Conservation (phyloP, 2,329 filamentous ascomycete genomes). For the Aureobasidium sp. region DNA sequence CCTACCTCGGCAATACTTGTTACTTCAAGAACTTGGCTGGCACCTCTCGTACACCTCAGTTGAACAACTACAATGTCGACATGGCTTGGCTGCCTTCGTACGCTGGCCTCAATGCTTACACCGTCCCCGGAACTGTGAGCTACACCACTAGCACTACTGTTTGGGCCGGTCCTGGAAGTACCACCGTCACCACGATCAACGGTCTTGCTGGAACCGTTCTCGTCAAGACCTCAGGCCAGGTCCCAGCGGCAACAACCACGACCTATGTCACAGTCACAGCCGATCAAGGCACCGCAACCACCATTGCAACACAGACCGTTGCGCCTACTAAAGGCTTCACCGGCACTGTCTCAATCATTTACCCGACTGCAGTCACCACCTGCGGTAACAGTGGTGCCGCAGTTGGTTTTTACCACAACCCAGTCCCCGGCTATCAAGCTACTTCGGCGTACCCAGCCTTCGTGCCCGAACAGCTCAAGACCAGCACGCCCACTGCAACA, state of each 20-base stretch:
- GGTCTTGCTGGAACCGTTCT: constrained; percentile 11
- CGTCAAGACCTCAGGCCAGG: constrained; percentile 12
- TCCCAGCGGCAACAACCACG: neutral
- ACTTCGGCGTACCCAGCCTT: constrained; percentile 8
- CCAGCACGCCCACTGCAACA: neutral
- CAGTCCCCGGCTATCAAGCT: constrained; percentile 7
- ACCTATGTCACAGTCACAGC: constrained; percentile 11
- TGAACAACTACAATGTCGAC: constrained; percentile 13
- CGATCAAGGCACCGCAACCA: constrained; percentile 9
- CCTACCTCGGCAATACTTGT: constrained; percentile 15
- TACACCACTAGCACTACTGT: constrained; percentile 13
- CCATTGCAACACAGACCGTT: constrained; percentile 3
- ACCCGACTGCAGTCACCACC: constrained; percentile 12
- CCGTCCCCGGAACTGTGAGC: neutral
- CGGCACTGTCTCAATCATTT: constrained; percentile 9
- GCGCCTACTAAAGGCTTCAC: neutral
- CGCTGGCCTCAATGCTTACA: constrained; percentile 15
- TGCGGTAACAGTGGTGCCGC: constrained; percentile 8
- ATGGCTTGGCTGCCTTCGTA: constrained; percentile 15
- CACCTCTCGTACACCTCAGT: constrained; percentile 11
- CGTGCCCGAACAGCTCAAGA: constrained; percentile 12
- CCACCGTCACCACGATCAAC: constrained; percentile 6
- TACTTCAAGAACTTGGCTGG: constrained; percentile 16
- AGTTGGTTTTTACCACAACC: constrained; percentile 1
- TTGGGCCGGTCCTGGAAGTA: constrained; percentile 10